Evolutionary conservation across 306 rosid genomes (phyloP), one percentile per base, ranked within the genome.

Genomic region (Ormosia emarginata): DNA sequence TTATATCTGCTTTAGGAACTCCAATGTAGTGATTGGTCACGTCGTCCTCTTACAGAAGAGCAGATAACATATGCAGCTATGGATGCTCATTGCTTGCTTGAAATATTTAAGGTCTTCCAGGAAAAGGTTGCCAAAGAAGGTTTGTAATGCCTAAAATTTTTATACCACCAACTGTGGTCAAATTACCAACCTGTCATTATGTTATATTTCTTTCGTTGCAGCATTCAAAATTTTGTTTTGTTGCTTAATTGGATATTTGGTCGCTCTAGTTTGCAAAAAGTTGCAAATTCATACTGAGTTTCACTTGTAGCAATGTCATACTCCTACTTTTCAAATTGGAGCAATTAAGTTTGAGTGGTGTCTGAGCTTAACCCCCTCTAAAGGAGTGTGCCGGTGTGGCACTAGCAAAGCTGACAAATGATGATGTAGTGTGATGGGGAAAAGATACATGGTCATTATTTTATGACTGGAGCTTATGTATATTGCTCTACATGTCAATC

Each of bases 21-120:
- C 85, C 98, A 95, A 93, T 93, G 98, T 91, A 95, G 99, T 86
- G 99, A 95, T 85, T 95, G 99, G 99, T 95, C 99, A 62, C 69
- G 33, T 17, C 94, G 99, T 76, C 98, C 99, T 73, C 99, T 95
- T 81, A 87, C 99, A 69, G 97, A 93, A 84, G 98, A 86, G 83
- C 98, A 95, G 90, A 88, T 86, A 77, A 81, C 79, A 49, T 95
- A 91, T 77, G 99, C 99, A 75, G 94, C 99, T 52, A 78, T 86
- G 94, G 99, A 95, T 81, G 97, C 99, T 85, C 97, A 95, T 55
- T 93, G 97, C 92, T 90, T 95, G 94, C 91, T 95, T 2, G 85
- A 92, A 80, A 89, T 95, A 89, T 95, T 91, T 87, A 83, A 85
- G 59, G 67, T 89, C 83, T 93, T 95, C 84, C 83, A 75, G 81